Evolutionary conservation across 2,329 filamentous ascomycete genomes (phyloP).

Genomic region (Trichocomaceae sp.): DNA sequence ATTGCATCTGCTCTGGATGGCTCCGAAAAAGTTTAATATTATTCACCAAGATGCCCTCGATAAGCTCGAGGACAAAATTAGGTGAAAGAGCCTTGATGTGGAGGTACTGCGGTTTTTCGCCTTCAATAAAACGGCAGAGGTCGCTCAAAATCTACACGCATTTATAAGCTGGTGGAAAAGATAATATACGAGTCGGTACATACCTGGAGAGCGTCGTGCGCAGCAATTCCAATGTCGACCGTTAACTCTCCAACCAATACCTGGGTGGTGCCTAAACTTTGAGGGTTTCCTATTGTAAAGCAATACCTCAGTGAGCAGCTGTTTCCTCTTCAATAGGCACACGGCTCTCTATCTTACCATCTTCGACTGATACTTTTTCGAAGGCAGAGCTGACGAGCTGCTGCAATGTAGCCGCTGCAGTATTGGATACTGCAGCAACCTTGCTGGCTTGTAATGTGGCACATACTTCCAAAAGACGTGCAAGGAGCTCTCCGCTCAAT

Average conservation of each 20-base stretch:
- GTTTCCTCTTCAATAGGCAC: background rate
- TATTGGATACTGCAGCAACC: constrained; percentile 88
- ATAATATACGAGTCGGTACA: constrained; percentile 13
- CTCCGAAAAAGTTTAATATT: constrained; percentile 71
- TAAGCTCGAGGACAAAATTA: constrained; percentile 80
- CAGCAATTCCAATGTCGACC: constrained; percentile 64
- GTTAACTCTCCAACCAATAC: constrained; percentile 60
- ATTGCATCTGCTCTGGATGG: constrained; percentile 73
- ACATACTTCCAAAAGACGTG: constrained; percentile 80
- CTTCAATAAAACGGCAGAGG: constrained; percentile 78
- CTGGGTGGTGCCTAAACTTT: constrained; percentile 52
- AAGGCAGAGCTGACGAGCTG: constrained; percentile 89
- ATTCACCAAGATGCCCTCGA: constrained; percentile 82
- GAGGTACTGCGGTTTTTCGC: constrained; percentile 74
- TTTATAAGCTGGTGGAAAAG: constrained; percentile 13
- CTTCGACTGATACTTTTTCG: constrained; percentile 79
- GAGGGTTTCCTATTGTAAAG: constrained; percentile 22
- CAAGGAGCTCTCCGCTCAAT: constrained; percentile 71
- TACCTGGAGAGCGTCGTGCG: constrained; percentile 76
- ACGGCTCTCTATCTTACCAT: constrained; percentile 50
- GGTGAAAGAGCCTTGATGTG: constrained; percentile 70
- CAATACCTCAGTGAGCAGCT: background rate
- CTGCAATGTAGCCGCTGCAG: constrained; percentile 90
- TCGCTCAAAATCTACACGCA: constrained; percentile 68
- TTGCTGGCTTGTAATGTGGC: constrained; percentile 87